Percentiles rank a stretch among this genome's conserved stretches.
Evolutionary conservation across 768 basidiomycete genomes (phyloP).

Genomic region (Termitomyces titanicus): DNA sequence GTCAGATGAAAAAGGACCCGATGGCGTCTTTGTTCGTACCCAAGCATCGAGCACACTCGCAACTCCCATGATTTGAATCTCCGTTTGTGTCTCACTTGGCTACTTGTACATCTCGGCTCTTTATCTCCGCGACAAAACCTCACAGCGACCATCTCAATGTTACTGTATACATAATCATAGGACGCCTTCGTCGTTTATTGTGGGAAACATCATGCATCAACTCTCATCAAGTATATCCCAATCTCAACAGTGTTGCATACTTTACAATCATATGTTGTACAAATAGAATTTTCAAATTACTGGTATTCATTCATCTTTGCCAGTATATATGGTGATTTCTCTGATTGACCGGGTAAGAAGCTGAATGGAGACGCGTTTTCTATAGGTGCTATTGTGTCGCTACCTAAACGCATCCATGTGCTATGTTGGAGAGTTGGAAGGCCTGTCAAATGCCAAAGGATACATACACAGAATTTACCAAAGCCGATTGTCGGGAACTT

Average conservation of each 20-base stretch:
- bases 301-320: too few species aligned
- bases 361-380: too few species aligned
- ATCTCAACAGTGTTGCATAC: not conserved
- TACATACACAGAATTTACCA: not conserved
- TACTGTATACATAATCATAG: not conserved
- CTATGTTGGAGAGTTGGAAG: not conserved
- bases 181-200: not conserved
- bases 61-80: slow-evolving; percentile 36
- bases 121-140: too few species aligned
- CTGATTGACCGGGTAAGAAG: too few species aligned
- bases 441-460: not conserved
- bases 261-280: not conserved
- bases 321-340: not conserved
- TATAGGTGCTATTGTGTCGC: too few species aligned
- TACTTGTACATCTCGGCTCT: not conserved
- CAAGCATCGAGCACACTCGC: slow-evolving; percentile 64
- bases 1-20: slow-evolving; percentile 56
- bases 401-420: too few species aligned
- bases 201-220: too few species aligned
- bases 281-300: not conserved
- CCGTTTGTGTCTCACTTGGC: not conserved
- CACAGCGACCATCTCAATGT: too few species aligned
- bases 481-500: not conserved
- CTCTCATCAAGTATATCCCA: not conserved
- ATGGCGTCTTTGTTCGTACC: slow-evolving; percentile 68